Base-by-base conservation (phyloP, 352 stramenopile genomes). In the Phytopythium aichiense region DNA sequence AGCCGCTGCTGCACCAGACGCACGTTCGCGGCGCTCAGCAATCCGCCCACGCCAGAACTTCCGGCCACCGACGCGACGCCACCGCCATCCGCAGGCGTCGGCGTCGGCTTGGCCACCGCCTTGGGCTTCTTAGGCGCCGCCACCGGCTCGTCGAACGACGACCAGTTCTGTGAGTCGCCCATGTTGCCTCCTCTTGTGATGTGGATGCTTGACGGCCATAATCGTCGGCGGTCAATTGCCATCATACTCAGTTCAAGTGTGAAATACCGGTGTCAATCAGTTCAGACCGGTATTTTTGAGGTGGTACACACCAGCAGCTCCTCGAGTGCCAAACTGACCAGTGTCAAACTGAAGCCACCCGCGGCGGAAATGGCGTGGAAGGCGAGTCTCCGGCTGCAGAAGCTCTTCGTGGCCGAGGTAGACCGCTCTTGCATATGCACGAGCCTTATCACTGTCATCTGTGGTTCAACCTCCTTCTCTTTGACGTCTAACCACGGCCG, bases 121-220 rank as follows among this genome's bases (percentile, higher is more conserved):
- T 53, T 15, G 7, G 46, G 37, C 46, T 71, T 42, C 49, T 72
- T 53, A 7, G 38, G n/a, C 49, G 62, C 56, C 9, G 60, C 52
- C 65, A 63, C 56, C 25, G 74, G 66, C n/a, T 77, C 75, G 33
- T 91, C 81, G 73, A 91, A 93, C 54, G 84, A 85, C 63, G 74
- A 87, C 84, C 84, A 93, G 56, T 90, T 90, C 73, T 92, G 79
- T 46, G 81, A 90, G 69, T 90, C 81, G 45, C 79, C 68, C 84
- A 92, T 91, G 56, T 12, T 3, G 13, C 37, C 16, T 16, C 13
- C 13, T 1, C 37, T 30, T 30, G 28, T 30, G 28, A 30, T 30
- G 28, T 30, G 28, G 28, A 2, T 30, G 28, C 28, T 4, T 30
- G 2, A 30, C 28, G 2, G 2, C 2, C 28, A n/a, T n/a, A n/a